Conservation (phyloP, 345 rosid genomes). For the Odontarrhena argentea region DNA sequence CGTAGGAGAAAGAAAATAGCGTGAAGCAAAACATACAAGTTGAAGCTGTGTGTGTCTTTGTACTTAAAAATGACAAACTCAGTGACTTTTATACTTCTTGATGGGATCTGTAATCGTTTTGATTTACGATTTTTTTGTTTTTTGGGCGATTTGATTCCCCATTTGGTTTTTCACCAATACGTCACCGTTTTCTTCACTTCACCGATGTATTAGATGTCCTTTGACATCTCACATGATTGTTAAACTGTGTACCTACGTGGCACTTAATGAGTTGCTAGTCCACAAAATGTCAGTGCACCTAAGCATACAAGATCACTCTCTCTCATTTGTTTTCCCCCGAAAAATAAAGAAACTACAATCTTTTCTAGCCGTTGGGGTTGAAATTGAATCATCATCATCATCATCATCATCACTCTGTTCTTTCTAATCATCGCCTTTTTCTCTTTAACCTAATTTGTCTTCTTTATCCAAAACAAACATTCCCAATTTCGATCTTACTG, state of each 20-base stretch:
- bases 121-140: neutral
- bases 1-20: conserved; percentile 32
- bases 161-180: neutral
- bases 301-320: neutral
- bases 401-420: conserved; percentile 13
- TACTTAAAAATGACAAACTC: conserved; percentile 16
- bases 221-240: neutral
- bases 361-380: conserved; percentile 74
- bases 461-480: conserved; percentile 1
- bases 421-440: neutral
- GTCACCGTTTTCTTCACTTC: neutral
- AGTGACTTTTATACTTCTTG: conserved; percentile 20
- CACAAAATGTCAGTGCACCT: conserved; percentile 6
- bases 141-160: neutral
- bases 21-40: conserved; percentile 24
- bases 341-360: conserved; percentile 39
- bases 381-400: conserved; percentile 24
- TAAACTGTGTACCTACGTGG: neutral
- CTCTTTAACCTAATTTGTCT: conserved; percentile 17
- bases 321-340: conserved; percentile 26
- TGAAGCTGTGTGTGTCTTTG: conserved; percentile 32
- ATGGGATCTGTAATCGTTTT: conserved; percentile 33
- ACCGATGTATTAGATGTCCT: no score
- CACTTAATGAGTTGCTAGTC: neutral
- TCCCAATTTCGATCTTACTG: conserved; percentile 10